A percentile compares a stretch with the other conserved stretches of the same genome.
Conservation (phyloP, 78 protist genomes). For the Thecamonas trahens region DNA sequence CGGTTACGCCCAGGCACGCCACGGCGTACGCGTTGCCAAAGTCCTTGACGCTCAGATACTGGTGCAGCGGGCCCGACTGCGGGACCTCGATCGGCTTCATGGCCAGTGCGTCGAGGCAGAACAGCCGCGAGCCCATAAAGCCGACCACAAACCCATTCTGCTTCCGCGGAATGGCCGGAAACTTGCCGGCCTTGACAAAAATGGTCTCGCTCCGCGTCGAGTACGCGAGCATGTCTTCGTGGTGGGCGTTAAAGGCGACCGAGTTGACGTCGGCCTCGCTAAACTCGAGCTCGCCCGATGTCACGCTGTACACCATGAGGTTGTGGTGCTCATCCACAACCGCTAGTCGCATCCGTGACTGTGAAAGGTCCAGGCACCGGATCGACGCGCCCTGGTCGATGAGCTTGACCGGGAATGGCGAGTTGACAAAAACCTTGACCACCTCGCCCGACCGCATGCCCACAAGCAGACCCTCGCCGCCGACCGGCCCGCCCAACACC, state of each 20-base stretch:
- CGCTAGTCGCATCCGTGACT: constrained; percentile 6
- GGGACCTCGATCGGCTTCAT: constrained; percentile 74
- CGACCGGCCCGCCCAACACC: constrained; percentile 63
- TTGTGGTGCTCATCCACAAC: constrained; percentile 48
- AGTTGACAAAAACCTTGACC: constrained; percentile 62
- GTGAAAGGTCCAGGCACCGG: constrained; percentile 56
- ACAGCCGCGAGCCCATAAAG: constrained; percentile 49
- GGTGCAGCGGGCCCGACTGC: constrained; percentile 35
- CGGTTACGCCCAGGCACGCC: constrained; percentile 61
- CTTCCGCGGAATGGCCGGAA: constrained; percentile 57
- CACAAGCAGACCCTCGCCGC: constrained; percentile 57
- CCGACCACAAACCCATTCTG: constrained; percentile 63
- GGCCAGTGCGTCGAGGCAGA: constrained; percentile 45
- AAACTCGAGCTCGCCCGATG: constrained; percentile 30
- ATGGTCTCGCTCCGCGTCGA: constrained; percentile 30
- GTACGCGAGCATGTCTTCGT: constrained; percentile 62
- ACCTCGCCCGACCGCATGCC: constrained; percentile 54
- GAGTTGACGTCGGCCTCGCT: constrained; percentile 42
- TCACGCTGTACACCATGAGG: constrained; percentile 45
- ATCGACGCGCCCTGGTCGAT: constrained; percentile 19
- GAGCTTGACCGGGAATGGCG: constrained; percentile 53
- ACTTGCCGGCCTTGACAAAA: constrained; percentile 56
- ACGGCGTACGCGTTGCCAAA: constrained; percentile 44
- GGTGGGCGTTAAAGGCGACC: constrained; percentile 59
- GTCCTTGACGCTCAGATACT: constrained; percentile 38